Percentiles rank a stretch among this genome's conserved stretches.
phyloP scores from a whole-genome alignment of 2,329 filamentous ascomycete species.

The Zymoseptoria ardabiliae region DNA sequence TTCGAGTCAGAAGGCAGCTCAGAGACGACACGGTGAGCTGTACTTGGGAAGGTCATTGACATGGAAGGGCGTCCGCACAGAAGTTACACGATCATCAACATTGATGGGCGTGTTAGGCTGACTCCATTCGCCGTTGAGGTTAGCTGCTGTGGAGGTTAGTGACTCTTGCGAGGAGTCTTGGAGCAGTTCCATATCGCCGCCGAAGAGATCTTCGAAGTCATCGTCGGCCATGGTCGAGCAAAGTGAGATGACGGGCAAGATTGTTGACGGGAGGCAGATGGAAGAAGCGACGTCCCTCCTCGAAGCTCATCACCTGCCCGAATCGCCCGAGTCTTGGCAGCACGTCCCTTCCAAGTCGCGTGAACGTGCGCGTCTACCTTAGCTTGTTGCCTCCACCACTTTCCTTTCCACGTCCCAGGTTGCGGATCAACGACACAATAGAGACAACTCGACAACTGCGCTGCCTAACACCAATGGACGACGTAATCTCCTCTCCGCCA shows the following conservation, averaged over 20 bases:
- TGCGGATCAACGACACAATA: background rate
- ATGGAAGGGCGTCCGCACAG: background rate
- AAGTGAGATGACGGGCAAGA: background rate
- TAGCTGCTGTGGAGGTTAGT: slow-evolving; percentile 15
- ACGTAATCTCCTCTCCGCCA: slow-evolving; percentile 24
- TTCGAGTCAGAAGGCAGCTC: background rate
- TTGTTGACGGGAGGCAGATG: slow-evolving; percentile 1
- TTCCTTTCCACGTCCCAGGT: background rate
- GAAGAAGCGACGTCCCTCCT: background rate
- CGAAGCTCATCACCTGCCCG: no score
- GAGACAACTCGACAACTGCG: background rate
- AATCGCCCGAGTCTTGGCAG: no score
- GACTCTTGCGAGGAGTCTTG: slow-evolving; percentile 19
- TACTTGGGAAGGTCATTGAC: background rate
- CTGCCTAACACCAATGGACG: slow-evolving; percentile 20
- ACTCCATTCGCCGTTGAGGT: slow-evolving; percentile 2
- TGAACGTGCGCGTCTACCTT: background rate
- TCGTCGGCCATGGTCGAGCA: slow-evolving; percentile 17
- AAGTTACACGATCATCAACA: background rate
- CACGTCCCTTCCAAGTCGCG: no score
- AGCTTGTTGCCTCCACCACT: background rate
- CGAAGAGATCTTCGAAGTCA: slow-evolving; percentile 24
- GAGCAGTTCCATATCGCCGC: slow-evolving; percentile 12
- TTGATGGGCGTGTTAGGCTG: background rate
- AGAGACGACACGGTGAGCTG: background rate